phyloP scores from a whole-genome alignment of 768 basidiomycete genomes.

The Lyophyllum shimeji region DNA sequence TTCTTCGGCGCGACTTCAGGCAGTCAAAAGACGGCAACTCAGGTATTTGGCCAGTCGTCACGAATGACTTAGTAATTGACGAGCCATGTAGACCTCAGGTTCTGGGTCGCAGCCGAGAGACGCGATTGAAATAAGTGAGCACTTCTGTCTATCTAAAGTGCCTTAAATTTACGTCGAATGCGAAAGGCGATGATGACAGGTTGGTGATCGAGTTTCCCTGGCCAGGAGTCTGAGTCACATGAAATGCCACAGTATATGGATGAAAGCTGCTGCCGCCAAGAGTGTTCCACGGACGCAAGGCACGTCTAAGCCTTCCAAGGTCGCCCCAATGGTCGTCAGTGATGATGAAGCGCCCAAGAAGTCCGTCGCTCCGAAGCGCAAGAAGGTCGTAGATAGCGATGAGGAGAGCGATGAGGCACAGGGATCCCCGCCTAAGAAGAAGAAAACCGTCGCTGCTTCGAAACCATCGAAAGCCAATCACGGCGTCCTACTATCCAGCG shows the following conservation, averaged over 20 bases:
- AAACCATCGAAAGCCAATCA: constrained; percentile 2
- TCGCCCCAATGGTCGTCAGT: constrained; percentile 5
- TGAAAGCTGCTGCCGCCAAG: not conserved
- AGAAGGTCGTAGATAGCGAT: constrained; percentile 39
- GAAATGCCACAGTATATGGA: not conserved
- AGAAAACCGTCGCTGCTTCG: constrained; percentile 9
- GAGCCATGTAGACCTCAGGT: constrained; percentile 8
- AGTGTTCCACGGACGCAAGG: not conserved
- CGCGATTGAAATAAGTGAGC: constrained; percentile 31
- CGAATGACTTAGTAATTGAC: constrained; percentile 1
- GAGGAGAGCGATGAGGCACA: constrained; percentile 34
- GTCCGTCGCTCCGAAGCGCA: constrained; percentile 25
- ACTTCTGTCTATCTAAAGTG: not conserved
- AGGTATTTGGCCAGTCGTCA: constrained; percentile 3
- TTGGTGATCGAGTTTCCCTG: not conserved
- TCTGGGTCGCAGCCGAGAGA: constrained; percentile 17
- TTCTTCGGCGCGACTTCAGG: constrained; percentile 32
- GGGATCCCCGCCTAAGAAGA: constrained; percentile 18
- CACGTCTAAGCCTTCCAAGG: constrained; percentile 1
- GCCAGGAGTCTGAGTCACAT: not conserved
- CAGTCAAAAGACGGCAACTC: constrained; percentile 9
- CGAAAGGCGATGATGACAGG: constrained; percentile 20
- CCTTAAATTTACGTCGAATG: not conserved
- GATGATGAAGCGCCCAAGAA: constrained; percentile 24
- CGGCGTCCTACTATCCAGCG: constrained; percentile 14